phyloP scores from a whole-genome alignment of 1,284 basidiomycete species.

The Rhodotorula sp. region DNA sequence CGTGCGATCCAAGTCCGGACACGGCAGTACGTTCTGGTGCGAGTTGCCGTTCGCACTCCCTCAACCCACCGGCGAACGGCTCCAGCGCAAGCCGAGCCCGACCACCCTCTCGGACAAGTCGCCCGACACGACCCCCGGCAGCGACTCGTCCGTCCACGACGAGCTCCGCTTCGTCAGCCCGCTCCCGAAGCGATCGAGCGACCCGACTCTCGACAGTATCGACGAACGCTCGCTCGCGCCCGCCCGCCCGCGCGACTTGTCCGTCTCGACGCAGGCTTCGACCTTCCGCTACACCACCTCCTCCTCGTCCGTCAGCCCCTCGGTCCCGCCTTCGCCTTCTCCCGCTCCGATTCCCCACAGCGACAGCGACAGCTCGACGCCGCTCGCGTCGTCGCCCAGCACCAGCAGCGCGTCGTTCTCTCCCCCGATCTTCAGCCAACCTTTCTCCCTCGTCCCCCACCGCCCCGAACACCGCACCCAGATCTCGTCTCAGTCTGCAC shows the following conservation, averaged over 20 bases:
- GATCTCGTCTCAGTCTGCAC: slow-evolving; percentile 18
- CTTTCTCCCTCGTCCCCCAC: slow-evolving; percentile 7
- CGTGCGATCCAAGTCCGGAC: slow-evolving; percentile 50
- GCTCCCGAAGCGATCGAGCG: slow-evolving; percentile 6
- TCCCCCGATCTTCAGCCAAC: not conserved
- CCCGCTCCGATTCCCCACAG: not conserved
- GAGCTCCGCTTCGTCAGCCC: slow-evolving; percentile 33
- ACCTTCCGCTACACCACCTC: not conserved
- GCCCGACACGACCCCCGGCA: slow-evolving; percentile 4
- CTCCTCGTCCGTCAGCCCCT: not conserved
- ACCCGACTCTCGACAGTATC: slow-evolving; percentile 14
- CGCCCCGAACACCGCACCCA: slow-evolving; percentile 1
- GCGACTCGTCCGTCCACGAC: slow-evolving; percentile 14
- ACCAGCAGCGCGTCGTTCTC: not conserved
- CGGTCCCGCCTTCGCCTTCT: not conserved
- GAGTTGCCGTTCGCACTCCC: slow-evolving; percentile 56
- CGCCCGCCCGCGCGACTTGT: not conserved
- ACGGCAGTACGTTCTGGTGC: slow-evolving; percentile 67
- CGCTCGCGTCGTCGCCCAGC: not conserved
- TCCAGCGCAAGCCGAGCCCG: too few species aligned
- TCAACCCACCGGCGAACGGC: too few species aligned
- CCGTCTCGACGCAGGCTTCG: slow-evolving; percentile 6
- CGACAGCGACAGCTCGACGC: not conserved
- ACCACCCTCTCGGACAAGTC: too few species aligned
- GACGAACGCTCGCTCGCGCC: slow-evolving; percentile 7